Evolutionary conservation across 164 flowering plant species (phyloP).

Genomic region (Hamamelis virginiana): DNA sequence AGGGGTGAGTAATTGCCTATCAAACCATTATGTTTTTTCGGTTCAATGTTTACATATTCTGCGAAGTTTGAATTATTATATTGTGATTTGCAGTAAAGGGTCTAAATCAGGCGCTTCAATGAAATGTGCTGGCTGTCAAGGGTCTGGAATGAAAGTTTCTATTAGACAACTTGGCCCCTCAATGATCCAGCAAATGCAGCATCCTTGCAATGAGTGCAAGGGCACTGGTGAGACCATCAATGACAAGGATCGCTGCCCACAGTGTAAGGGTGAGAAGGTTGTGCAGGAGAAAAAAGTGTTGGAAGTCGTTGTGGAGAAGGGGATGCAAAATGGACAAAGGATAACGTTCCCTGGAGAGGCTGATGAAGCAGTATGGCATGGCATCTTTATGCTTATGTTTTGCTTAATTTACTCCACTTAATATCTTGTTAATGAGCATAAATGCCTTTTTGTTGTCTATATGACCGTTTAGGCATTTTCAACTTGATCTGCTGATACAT

Average conservation of each 20-base stretch:
- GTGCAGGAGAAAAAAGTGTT: constrained; percentile 50
- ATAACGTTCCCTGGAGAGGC: constrained; percentile 64
- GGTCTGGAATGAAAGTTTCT: constrained; percentile 57
- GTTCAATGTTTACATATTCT: background rate
- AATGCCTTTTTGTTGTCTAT: too few species aligned
- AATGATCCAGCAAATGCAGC: constrained; percentile 61
- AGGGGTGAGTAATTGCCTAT: constrained; percentile 35
- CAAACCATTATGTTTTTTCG: background rate
- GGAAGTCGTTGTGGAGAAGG: constrained; percentile 54
- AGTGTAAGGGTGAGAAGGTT: constrained; percentile 56
- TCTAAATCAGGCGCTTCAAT: constrained; percentile 61
- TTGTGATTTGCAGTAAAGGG: constrained; percentile 40
- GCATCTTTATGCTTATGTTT: background rate
- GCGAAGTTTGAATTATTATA: background rate
- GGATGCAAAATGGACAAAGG: constrained; percentile 58
- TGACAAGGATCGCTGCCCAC: constrained; percentile 49
- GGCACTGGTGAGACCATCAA: constrained; percentile 53
- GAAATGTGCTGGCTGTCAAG: constrained; percentile 53
- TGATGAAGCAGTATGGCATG: constrained; percentile 45
- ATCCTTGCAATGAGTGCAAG: constrained; percentile 48
- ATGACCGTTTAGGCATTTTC: too few species aligned
- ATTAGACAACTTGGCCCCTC: constrained; percentile 60
- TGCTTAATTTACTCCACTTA: background rate
- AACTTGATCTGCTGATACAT: too few species aligned
- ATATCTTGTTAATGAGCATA: too few species aligned